These are phyloP conservation scores for Pistacia integerrima DNA, from an alignment of 345 rosid genomes.

Conservation along the genomic window DNA sequence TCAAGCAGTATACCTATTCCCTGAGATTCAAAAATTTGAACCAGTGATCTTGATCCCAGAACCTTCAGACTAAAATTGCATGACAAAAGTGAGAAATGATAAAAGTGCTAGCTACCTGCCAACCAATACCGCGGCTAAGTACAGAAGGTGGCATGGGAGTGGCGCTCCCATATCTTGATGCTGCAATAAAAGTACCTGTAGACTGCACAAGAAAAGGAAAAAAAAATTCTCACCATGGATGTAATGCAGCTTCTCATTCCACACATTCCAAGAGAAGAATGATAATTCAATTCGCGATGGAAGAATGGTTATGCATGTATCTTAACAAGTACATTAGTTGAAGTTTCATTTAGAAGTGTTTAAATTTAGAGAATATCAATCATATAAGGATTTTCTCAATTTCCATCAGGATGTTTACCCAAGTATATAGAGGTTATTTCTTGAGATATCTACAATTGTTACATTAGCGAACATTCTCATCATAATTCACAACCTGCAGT, in stretches of 20 bases:
- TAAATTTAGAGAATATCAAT: neutral
- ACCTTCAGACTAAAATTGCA: neutral
- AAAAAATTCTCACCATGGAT: neutral
- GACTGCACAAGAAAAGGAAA: conserved; percentile 52
- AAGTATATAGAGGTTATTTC: neutral
- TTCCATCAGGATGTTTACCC: neutral
- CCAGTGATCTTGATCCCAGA: neutral
- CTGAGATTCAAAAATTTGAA: conserved; percentile 35
- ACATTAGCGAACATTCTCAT: neutral
- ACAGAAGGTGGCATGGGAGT: conserved; percentile 81
- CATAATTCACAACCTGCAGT: neutral
- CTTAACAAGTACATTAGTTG: neutral
- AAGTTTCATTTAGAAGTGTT: neutral
- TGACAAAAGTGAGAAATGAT: neutral
- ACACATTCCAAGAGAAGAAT: conserved; percentile 3
- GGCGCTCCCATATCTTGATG: conserved; percentile 83
- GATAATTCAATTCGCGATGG: neutral
- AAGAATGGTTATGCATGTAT: neutral
- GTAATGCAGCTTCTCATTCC: neutral
- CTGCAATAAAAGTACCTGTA: conserved; percentile 70
- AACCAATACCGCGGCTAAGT: conserved; percentile 79
- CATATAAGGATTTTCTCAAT: neutral
- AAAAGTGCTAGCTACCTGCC: conserved; percentile 52
- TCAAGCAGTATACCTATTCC: conserved; percentile 66
- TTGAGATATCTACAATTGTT: conserved; percentile 1